phyloP scores from a whole-genome alignment of 305 asterid genomes.

The Andrographis paniculata region DNA sequence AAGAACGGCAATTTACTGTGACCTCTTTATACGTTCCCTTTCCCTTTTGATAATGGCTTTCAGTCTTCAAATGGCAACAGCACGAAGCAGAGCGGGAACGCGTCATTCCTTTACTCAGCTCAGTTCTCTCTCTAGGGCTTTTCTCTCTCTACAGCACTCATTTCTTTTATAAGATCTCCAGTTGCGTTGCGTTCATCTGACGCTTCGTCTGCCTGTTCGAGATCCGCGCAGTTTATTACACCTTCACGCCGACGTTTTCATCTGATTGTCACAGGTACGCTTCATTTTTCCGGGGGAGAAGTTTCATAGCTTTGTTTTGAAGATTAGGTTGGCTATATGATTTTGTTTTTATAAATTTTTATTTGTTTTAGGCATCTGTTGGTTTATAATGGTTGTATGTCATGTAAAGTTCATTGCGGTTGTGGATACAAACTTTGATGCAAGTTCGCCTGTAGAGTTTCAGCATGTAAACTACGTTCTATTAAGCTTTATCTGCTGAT shows the following conservation, averaged over 20 bases:
- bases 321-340: slow-evolving; percentile 2
- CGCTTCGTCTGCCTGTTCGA: slow-evolving; percentile 27
- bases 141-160: slow-evolving; percentile 15
- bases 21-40: no score
- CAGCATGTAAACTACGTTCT: no score
- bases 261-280: slow-evolving; percentile 21
- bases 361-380: background rate
- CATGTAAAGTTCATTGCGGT: no score
- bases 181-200: slow-evolving; percentile 30
- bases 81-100: slow-evolving; percentile 43
- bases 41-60: slow-evolving; percentile 11
- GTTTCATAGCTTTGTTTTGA: slow-evolving; percentile 3
- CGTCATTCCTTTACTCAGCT: slow-evolving; percentile 30
- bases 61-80: slow-evolving; percentile 26
- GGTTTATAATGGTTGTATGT: no score
- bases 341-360: slow-evolving; percentile 9
- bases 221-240: slow-evolving; percentile 37
- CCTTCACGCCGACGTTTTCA: slow-evolving; percentile 25
- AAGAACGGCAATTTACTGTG: no score
- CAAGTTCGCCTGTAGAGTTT: no score
- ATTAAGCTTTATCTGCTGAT: no score
- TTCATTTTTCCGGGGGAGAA: background rate
- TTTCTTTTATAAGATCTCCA: slow-evolving; percentile 27
- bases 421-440: no score
- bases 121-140: slow-evolving; percentile 45